Conservation (phyloP, 2,329 filamentous ascomycete genomes). For the Reticulascus tulasneorum region DNA sequence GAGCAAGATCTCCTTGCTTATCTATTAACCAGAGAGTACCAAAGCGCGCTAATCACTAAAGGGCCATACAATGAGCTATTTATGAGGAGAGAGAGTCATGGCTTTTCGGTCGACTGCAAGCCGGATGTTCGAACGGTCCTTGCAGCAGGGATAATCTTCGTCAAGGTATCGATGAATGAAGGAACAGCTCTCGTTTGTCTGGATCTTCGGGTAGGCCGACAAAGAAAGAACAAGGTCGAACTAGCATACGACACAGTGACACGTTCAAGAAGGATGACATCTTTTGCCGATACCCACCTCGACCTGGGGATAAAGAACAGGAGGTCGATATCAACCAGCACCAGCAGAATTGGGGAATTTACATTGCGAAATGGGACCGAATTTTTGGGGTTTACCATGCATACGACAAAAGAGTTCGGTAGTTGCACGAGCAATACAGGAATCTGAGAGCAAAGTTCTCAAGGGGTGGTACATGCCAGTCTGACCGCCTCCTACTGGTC, state of each 20-base stretch:
- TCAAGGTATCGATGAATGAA: neutral
- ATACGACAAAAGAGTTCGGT: too few relatives aligned
- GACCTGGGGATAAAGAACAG: too few relatives aligned
- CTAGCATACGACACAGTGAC: neutral
- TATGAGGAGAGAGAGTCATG: neutral
- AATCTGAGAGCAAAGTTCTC: too few relatives aligned
- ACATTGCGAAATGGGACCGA: too few relatives aligned
- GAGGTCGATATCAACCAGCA: too few relatives aligned
- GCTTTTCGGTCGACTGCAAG: neutral
- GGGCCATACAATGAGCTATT: neutral
- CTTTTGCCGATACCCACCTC: too few relatives aligned
- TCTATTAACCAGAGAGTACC: constrained; percentile 10
- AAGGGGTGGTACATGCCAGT: too few relatives aligned
- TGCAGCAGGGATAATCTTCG: neutral
- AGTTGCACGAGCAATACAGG: too few relatives aligned
- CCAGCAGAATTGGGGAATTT: too few relatives aligned
- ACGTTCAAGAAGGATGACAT: neutral
- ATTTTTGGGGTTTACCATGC: too few relatives aligned
- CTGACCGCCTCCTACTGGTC: too few relatives aligned
- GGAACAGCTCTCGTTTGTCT: neutral
- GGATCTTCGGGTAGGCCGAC: neutral
- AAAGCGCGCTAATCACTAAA: neutral
- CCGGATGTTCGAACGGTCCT: neutral
- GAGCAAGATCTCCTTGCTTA: constrained; percentile 21
- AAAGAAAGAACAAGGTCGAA: neutral